A percentile compares a stretch with the other conserved stretches of the same genome.
These are phyloP conservation scores for Pseudocercospora crystallina DNA, from an alignment of 2,329 filamentous ascomycete species.

Conservation along the genomic window DNA sequence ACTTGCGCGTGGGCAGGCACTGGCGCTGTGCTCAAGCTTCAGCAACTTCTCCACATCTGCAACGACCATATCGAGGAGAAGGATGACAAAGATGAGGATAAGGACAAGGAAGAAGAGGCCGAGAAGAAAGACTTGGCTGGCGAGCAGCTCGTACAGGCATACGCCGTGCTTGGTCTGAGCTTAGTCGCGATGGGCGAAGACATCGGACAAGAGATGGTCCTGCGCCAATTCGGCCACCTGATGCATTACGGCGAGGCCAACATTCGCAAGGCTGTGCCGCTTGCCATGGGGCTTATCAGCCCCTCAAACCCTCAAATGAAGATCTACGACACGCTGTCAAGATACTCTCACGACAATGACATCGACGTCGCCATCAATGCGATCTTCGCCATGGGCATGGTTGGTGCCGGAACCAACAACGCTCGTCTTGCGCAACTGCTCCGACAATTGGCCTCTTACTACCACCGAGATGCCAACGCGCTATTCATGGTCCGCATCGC, in stretches of 20 bases:
- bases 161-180: slow-evolving; percentile 90
- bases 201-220: slow-evolving; percentile 96
- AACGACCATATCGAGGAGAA: slow-evolving; percentile 91
- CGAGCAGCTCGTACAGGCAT: slow-evolving; percentile 91
- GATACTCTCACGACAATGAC: slow-evolving; percentile 98
- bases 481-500: slow-evolving; percentile 99
- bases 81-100: slow-evolving; percentile 54
- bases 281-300: slow-evolving; percentile 95
- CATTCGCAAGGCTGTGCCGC: slow-evolving; percentile 90
- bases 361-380: slow-evolving; percentile 97
- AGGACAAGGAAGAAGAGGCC: slow-evolving; percentile 71
- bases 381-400: slow-evolving; percentile 97
- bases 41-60: slow-evolving; percentile 95
- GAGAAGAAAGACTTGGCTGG: slow-evolving; percentile 68
- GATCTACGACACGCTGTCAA: slow-evolving; percentile 94
- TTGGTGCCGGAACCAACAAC: slow-evolving; percentile 97
- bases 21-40: slow-evolving; percentile 92
- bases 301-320: slow-evolving; percentile 99
- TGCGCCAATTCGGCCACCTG: slow-evolving; percentile 93
- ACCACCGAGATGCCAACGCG: slow-evolving; percentile 92
- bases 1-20: slow-evolving; percentile 98
- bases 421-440: slow-evolving; percentile 92
- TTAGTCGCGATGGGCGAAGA: slow-evolving; percentile 98
- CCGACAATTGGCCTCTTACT: slow-evolving; percentile 93
- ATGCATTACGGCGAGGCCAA: slow-evolving; percentile 99